Conservation (phyloP, 2,329 filamentous ascomycete genomes). For the Xenosphaeropsis pyriputrescens region DNA sequence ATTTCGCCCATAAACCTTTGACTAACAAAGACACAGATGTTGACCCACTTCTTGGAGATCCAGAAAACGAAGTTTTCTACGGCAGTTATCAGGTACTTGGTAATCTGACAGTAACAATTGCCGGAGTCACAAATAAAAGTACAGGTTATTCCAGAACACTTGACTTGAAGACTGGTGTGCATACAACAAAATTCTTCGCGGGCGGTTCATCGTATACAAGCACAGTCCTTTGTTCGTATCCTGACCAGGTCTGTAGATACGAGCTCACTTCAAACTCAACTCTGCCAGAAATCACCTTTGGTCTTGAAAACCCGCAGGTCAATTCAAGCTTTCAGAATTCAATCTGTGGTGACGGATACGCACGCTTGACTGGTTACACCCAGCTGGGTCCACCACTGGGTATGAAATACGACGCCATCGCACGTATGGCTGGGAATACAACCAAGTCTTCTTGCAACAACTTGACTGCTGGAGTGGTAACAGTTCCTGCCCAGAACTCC, state of each 20-base stretch:
- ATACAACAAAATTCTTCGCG: slow-evolving; percentile 20
- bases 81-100: slow-evolving; percentile 30
- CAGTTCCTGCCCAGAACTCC: slow-evolving; percentile 13
- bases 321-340: slow-evolving; percentile 13
- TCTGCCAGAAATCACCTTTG: slow-evolving; percentile 25
- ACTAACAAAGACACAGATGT: slow-evolving; percentile 15
- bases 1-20: slow-evolving; percentile 1
- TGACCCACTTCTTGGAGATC: slow-evolving; percentile 21
- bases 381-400: slow-evolving; percentile 25
- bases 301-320: slow-evolving; percentile 25
- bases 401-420: slow-evolving; percentile 26
- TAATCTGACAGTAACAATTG: slow-evolving; percentile 26
- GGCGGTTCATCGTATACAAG: slow-evolving; percentile 18
- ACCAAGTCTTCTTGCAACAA: slow-evolving; percentile 6
- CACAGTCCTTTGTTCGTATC: slow-evolving; percentile 28
- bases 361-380: slow-evolving; percentile 21
- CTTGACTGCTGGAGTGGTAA: slow-evolving; percentile 13
- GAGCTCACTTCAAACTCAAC: slow-evolving; percentile 8
- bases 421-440: slow-evolving; percentile 12
- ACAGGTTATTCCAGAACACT: slow-evolving; percentile 25
- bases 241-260: slow-evolving; percentile 20
- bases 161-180: slow-evolving; percentile 27
- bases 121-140: slow-evolving; percentile 12
- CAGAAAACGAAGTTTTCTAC: slow-evolving; percentile 19
- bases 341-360: slow-evolving; percentile 18